A percentile compares a stretch with the other conserved stretches of the same genome.
Conservation (phyloP, 1,139 yeast species). For the Lodderomyces jiufengensis region DNA sequence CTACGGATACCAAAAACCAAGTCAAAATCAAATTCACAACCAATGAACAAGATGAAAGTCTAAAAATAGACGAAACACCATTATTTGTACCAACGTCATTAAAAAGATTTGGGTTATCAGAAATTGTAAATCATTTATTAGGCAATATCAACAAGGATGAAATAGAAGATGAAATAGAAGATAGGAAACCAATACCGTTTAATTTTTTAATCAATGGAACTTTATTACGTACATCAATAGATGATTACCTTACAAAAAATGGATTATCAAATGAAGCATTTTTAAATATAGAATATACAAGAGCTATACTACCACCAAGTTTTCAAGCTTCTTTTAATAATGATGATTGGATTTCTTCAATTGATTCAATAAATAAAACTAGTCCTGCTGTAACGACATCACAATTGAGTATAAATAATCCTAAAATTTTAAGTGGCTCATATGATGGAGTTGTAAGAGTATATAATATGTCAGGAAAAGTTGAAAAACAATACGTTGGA, state of each 20-base stretch:
- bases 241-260: slow-evolving; percentile 69
- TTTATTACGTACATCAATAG: slow-evolving; percentile 70
- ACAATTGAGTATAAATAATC: slow-evolving; percentile 25
- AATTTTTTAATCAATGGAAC: slow-evolving; percentile 89
- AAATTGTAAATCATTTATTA: slow-evolving; percentile 86
- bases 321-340: slow-evolving; percentile 83
- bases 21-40: slow-evolving; percentile 82
- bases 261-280: slow-evolving; percentile 84
- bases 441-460: slow-evolving; percentile 93
- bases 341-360: slow-evolving; percentile 93
- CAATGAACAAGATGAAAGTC: slow-evolving; percentile 70
- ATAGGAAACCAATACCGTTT: slow-evolving; percentile 73
- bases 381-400: slow-evolving; percentile 27
- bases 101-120: slow-evolving; percentile 89
- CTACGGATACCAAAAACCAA: slow-evolving; percentile 32
- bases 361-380: slow-evolving; percentile 46
- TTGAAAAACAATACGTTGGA: slow-evolving; percentile 78
- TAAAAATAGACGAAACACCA: slow-evolving; percentile 79
- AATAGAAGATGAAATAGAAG: slow-evolving; percentile 15
- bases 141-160: slow-evolving; percentile 17
- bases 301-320: slow-evolving; percentile 92
- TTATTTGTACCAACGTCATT: slow-evolving; percentile 81
- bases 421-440: slow-evolving; percentile 78
- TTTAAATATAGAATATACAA: slow-evolving; percentile 79
- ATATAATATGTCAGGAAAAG: slow-evolving; percentile 80